Evolutionary conservation across 768 basidiomycete genomes (phyloP).

Genomic region (Punctularia strigosozonata): DNA sequence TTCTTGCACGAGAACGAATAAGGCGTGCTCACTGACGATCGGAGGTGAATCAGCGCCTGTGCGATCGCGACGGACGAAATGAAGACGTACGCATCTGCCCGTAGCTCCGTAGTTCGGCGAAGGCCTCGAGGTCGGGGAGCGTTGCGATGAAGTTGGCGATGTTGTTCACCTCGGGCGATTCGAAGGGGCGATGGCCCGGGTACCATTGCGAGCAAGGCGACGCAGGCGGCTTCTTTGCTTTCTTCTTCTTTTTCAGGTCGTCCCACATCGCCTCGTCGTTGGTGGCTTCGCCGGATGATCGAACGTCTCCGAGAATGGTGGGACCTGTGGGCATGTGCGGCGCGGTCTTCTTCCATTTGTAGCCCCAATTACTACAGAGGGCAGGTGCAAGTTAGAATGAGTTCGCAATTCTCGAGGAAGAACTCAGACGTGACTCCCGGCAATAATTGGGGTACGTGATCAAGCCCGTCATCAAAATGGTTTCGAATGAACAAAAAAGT

Average conservation of each 20-base stretch:
- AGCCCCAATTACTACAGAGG: constrained; percentile 33
- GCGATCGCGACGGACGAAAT: neutral
- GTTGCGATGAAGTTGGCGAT: constrained; percentile 56
- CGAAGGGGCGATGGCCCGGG: constrained; percentile 63
- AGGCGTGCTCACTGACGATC: constrained; percentile 54
- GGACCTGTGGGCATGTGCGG: too few relatives aligned
- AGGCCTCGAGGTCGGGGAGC: constrained; percentile 43
- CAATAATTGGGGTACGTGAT: constrained; percentile 1
- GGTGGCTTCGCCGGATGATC: constrained; percentile 6
- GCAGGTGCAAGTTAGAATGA: constrained; percentile 3
- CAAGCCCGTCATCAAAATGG: neutral
- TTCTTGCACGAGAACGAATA: constrained; percentile 61
- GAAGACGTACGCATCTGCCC: constrained; percentile 63
- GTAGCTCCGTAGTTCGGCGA: constrained; percentile 70
- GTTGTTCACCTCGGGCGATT: constrained; percentile 66
- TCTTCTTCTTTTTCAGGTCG: constrained; percentile 9
- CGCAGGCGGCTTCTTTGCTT: constrained; percentile 15
- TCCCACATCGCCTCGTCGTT: constrained; percentile 2
- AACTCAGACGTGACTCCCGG: too few relatives aligned
- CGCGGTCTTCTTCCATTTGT: constrained; percentile 48
- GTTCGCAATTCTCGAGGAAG: constrained; percentile 51
- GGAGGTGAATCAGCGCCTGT: neutral
- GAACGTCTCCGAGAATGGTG: too few relatives aligned
- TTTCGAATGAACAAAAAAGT: neutral
- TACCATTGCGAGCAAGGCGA: constrained; percentile 70